Base-by-base conservation (phyloP, 495 filamentous ascomycete genomes). In the Lepidopterella palustris region DNA sequence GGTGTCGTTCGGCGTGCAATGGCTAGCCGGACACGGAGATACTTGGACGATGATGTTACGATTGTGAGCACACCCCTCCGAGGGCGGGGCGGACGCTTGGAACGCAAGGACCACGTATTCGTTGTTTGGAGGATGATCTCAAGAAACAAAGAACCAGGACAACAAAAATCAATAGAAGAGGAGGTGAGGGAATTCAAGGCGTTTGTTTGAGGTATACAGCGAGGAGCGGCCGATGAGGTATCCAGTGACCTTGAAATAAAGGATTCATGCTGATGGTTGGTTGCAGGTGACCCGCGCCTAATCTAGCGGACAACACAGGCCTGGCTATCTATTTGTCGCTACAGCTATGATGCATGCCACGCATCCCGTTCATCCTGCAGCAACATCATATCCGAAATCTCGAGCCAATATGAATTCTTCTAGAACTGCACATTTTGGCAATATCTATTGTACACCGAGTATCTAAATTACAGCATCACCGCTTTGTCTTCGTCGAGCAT, bases 381-480 rank as follows among this genome's bases (percentile, higher is more conserved):
- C n/a, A n/a, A n/a, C n/a, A n/a, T n/a, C n/a, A n/a, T n/a, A n/a
- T n/a, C n/a, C n/a, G n/a, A n/a, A n/a, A n/a, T n/a, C n/a, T n/a
- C n/a, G n/a, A 42, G 35, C 35, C 3, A 42, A 13, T 18, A 10
- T 42, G 18, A 15, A 18, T 15, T 2, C 13, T 42, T 42, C 13
- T 42, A 42, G 35, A 25, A 50, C 5, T 24, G 21, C 47, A 50
- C 15, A 24, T 50, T 50, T 25, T 45, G n/a, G n/a, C 53, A 42
- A 5, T 18, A 5, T 31, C 29, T 56, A 56, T 56, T 42, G 27
- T 56, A 56, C 53, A 56, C 35, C 29, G 26, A 55, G 29, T n/a
- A 27, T 40, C 53, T 56, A 56, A 56, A 56, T 56, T 56, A 56
- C 53, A 56, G 31, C 53, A 45, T n/a, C 23, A 21, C 53, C 10